Evolutionary conservation across 2,329 filamentous ascomycete species (phyloP).

Genomic region (Coniochaeta sp.): DNA sequence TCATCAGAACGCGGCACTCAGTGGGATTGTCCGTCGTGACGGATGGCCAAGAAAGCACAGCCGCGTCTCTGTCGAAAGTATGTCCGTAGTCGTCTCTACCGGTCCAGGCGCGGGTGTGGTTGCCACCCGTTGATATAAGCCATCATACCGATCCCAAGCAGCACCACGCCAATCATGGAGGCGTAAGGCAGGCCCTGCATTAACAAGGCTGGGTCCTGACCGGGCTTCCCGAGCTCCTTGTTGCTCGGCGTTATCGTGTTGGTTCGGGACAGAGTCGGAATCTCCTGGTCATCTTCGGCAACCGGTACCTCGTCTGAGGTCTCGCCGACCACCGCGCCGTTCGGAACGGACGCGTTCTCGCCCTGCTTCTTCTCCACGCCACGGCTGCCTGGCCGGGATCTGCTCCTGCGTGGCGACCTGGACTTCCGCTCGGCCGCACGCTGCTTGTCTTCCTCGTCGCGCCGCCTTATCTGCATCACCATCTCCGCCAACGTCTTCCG

Average conservation of each 20-base stretch:
- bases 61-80: neutral
- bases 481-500: constrained; percentile 77
- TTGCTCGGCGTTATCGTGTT: constrained; percentile 38
- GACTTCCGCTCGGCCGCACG: constrained; percentile 33
- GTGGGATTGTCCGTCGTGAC: neutral
- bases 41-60: neutral
- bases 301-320: neutral
- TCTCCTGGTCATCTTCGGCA: constrained; percentile 20
- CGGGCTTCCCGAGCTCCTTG: constrained; percentile 26
- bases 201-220: constrained; percentile 32
- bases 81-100: constrained; percentile 10
- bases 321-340: constrained; percentile 15
- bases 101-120: constrained; percentile 28
- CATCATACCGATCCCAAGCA: constrained; percentile 78
- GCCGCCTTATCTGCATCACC: constrained; percentile 68
- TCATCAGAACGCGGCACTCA: neutral
- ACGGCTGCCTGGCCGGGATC: constrained; percentile 16
- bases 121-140: constrained; percentile 83
- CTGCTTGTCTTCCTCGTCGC: constrained; percentile 50
- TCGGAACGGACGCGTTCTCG: constrained; percentile 11
- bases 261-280: constrained; percentile 35
- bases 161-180: constrained; percentile 73
- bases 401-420: constrained; percentile 26
- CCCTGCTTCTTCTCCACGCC: constrained; percentile 8
- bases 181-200: constrained; percentile 64